These are phyloP conservation scores for Gracilaria vermiculophylla DNA, from an alignment of 23 red algal genomes.

Conservation along the genomic window DNA sequence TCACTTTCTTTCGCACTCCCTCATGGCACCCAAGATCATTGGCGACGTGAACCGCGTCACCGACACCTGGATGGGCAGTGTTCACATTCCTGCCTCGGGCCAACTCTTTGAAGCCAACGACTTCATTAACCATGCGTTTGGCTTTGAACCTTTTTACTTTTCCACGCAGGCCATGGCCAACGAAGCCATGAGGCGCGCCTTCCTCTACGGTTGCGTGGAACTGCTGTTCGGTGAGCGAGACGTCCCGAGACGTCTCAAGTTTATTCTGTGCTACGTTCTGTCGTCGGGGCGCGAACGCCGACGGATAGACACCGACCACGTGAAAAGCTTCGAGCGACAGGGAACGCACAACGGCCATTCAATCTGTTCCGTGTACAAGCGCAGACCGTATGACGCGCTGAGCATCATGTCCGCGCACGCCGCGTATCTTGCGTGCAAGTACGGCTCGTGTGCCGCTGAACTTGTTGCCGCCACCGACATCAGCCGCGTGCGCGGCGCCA, in stretches of 20 bases:
- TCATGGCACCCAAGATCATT: conserved; percentile 28
- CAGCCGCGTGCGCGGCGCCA: conserved; percentile 40
- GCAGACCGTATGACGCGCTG: conserved; percentile 39
- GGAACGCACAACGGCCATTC: conserved; percentile 48
- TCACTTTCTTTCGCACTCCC: conserved; percentile 39
- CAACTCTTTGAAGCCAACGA: conserved; percentile 54
- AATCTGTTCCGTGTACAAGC: conserved; percentile 36
- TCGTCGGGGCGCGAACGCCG: conserved; percentile 44
- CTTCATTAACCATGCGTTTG: conserved; percentile 20
- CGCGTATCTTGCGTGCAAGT: conserved; percentile 58
- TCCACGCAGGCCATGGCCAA: conserved; percentile 34
- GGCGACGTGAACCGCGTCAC: conserved; percentile 35
- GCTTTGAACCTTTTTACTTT: conserved; percentile 68
- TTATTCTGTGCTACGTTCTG: conserved; percentile 59
- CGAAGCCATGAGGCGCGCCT: conserved; percentile 41
- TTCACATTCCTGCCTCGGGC: neutral
- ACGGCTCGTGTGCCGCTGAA: conserved; percentile 44
- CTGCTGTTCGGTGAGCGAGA: conserved; percentile 52
- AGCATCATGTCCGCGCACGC: conserved; percentile 67
- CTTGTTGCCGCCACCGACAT: conserved; percentile 53
- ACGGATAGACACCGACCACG: conserved; percentile 29
- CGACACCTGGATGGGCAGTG: conserved; percentile 41
- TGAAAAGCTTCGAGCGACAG: conserved; percentile 46
- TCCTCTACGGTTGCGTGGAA: conserved; percentile 48
- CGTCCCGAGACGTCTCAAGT: conserved; percentile 44